These are phyloP conservation scores for Globisporangium polare DNA, from an alignment of 352 stramenopile species.

Conservation along the genomic window DNA sequence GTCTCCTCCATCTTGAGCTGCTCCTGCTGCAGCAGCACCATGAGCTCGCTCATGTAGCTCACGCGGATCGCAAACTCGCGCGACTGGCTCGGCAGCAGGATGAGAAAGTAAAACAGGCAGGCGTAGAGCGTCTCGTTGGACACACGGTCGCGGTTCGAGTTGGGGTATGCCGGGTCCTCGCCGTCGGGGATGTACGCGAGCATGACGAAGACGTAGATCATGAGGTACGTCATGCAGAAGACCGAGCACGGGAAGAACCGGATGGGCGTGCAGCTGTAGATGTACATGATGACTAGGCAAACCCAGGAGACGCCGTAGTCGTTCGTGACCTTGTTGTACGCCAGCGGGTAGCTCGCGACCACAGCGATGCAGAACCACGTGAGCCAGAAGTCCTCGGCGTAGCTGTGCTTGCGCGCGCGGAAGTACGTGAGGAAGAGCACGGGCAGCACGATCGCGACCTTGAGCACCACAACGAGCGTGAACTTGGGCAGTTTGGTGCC, in stretches of 20 bases:
- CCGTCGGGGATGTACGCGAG: conserved; percentile 50
- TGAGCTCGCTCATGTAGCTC: conserved; percentile 84
- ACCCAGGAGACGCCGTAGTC: conserved; percentile 81
- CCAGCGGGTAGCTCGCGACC: conserved; percentile 61
- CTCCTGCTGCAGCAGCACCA: conserved; percentile 78
- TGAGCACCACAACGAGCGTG: conserved; percentile 59
- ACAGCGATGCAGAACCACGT: conserved; percentile 65
- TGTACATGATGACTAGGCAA: conserved; percentile 82
- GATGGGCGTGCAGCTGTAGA: conserved; percentile 80
- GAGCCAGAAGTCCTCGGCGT: conserved; percentile 55
- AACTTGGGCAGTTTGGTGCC: conserved; percentile 55
- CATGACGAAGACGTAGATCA: conserved; percentile 72
- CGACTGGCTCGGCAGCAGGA: conserved; percentile 67
- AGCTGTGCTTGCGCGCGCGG: conserved; percentile 54
- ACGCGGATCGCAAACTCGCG: conserved; percentile 79
- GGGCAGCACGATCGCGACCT: conserved; percentile 57
- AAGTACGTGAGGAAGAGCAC: conserved; percentile 66
- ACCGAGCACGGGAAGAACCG: conserved; percentile 77
- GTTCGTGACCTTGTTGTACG: conserved; percentile 83
- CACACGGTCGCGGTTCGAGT: conserved; percentile 34
- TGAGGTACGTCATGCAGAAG: conserved; percentile 60
- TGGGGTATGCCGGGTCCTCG: conserved; percentile 20
- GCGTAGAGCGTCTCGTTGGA: conserved; percentile 78
- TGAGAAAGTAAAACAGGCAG: conserved; percentile 79
- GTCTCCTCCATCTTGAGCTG: conserved; percentile 81